phyloP scores from a whole-genome alignment of 176 grass and related monocot species.

The Microstegium vimineum region DNA sequence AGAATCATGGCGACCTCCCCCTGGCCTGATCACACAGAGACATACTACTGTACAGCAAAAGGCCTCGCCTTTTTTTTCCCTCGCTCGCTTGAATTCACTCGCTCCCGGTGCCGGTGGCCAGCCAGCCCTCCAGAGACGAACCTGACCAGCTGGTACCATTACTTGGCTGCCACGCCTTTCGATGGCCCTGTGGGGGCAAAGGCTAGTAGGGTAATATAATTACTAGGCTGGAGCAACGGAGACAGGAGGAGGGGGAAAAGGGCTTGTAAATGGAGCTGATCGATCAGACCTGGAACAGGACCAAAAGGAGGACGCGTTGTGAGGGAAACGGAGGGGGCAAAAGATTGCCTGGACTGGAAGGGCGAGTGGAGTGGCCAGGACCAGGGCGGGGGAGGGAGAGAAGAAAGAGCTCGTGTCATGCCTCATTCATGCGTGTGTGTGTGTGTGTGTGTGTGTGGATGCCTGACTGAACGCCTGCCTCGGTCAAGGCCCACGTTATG shows the following conservation, averaged over 20 bases:
- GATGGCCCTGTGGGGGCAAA: conserved; percentile 62
- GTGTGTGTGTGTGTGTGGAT: not conserved
- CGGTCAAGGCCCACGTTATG: conserved; percentile 84
- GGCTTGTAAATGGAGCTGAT: conserved; percentile 46
- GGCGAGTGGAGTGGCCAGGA: conserved; percentile 27
- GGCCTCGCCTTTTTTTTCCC: conserved; percentile 17
- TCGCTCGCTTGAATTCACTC: conserved; percentile 25
- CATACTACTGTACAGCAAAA: conserved; percentile 27
- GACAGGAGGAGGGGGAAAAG: conserved; percentile 44
- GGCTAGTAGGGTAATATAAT: conserved; percentile 80
- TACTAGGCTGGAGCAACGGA: conserved; percentile 60
- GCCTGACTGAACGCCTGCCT: conserved; percentile 8
- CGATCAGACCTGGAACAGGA: conserved; percentile 42
- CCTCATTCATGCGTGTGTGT: not conserved
- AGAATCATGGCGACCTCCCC: conserved; percentile 54
- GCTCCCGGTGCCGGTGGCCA: not conserved
- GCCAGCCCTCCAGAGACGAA: not conserved
- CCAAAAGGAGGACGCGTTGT: not conserved
- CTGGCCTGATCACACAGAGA: conserved; percentile 16
- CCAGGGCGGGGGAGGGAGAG: conserved; percentile 32
- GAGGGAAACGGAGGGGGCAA: not conserved
- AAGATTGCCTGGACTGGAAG: conserved; percentile 36
- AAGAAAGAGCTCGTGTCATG: not conserved
- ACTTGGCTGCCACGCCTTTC: conserved; percentile 93
- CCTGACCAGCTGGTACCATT: conserved; percentile 43